Conservation (phyloP, 768 basidiomycete species). For the Termitomyces sp. region DNA sequence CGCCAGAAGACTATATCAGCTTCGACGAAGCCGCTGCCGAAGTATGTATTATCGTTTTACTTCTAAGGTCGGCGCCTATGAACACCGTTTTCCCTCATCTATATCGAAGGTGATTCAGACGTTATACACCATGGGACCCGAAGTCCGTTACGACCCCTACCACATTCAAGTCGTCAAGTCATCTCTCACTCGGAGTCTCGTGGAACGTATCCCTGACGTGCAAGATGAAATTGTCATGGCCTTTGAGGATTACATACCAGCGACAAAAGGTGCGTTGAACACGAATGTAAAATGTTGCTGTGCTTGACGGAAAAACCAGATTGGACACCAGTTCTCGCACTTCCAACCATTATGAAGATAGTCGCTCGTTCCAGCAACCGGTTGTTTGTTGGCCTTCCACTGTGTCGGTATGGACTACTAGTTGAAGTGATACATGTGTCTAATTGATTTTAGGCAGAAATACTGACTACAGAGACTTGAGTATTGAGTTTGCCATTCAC, state of each 20-base stretch:
- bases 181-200: constrained; percentile 32
- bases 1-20: constrained; percentile 24
- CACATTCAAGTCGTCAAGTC: constrained; percentile 26
- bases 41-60: constrained; percentile 14
- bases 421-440: background rate
- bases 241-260: constrained; percentile 33
- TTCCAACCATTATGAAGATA: constrained; percentile 25
- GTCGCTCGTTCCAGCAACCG: constrained; percentile 34
- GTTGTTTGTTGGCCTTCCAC: constrained; percentile 38
- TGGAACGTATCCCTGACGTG: constrained; percentile 29
- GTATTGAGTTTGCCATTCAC: constrained; percentile 27
- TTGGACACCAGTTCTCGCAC: constrained; percentile 25
- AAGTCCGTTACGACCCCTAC: constrained; percentile 22
- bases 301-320: constrained; percentile 16
- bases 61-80: no score
- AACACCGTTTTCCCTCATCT: background rate
- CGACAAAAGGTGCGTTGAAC: constrained; percentile 18
- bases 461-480: constrained; percentile 32
- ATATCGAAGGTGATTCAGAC: constrained; percentile 26
- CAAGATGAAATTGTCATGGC: constrained; percentile 37
- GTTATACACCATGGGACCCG: constrained; percentile 30
- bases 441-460: constrained; percentile 29
- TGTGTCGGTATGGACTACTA: constrained; percentile 27
- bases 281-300: no score
- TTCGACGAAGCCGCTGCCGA: constrained; percentile 21